These are phyloP conservation scores for Rhazya stricta DNA, from an alignment of 257 asterid genomes.

Conservation along the genomic window DNA sequence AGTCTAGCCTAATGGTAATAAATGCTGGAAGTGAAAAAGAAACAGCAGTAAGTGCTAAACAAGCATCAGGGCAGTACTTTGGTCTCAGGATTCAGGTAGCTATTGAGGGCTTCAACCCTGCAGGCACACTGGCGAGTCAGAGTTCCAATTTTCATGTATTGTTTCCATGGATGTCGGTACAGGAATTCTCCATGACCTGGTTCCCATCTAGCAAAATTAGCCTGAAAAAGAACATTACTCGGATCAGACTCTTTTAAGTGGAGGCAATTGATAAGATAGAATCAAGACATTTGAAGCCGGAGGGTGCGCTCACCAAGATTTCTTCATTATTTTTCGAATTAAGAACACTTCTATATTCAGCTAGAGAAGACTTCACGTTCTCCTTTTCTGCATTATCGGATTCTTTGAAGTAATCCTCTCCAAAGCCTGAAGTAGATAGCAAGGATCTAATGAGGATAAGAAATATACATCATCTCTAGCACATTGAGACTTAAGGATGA, in stretches of 20 bases:
- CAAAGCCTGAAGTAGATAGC: conserved; percentile 32
- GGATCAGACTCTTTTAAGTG: neutral
- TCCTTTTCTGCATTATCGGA: conserved; percentile 18
- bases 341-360: conserved; percentile 39
- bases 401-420: conserved; percentile 36
- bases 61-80: conserved; percentile 25
- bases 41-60: neutral
- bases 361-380: conserved; percentile 20
- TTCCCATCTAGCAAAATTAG: conserved; percentile 82
- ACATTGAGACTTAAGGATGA: neutral
- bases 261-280: neutral
- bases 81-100: conserved; percentile 41
- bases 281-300: neutral
- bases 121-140: conserved; percentile 64
- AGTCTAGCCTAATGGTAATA: no score
- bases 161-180: conserved; percentile 81
- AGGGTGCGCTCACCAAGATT: conserved; percentile 42
- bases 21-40: neutral
- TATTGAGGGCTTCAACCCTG: conserved; percentile 49
- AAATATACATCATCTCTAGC: neutral
- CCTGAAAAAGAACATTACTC: conserved; percentile 29
- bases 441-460: neutral
- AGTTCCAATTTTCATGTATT: conserved; percentile 56
- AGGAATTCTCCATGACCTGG: conserved; percentile 71
- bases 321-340: conserved; percentile 67